Conservation (phyloP, 73 alveolate genomes). For the Paramecium pentaurelia region DNA sequence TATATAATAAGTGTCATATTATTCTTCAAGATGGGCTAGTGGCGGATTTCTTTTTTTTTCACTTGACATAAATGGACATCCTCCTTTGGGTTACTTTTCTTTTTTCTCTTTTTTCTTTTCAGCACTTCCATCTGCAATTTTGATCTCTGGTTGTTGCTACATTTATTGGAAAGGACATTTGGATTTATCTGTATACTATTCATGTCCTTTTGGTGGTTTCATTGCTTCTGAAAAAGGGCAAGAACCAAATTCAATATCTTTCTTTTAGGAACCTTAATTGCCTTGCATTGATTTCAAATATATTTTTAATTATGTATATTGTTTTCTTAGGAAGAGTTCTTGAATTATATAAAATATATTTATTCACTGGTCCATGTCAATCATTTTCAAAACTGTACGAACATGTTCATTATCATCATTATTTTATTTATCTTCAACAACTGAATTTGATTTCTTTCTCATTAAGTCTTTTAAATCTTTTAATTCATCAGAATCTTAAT, state of each 20-base stretch:
- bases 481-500: constrained; percentile 22
- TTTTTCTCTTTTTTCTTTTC: constrained; percentile 55
- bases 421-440: background rate
- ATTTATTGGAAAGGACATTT: constrained; percentile 3
- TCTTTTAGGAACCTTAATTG: background rate
- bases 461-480: background rate
- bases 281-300: constrained; percentile 33
- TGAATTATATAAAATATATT: background rate
- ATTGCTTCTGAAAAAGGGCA: constrained; percentile 35
- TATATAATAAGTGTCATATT: constrained; percentile 40
- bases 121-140: constrained; percentile 50
- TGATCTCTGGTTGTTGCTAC: constrained; percentile 34
- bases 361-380: constrained; percentile 22
- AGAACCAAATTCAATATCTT: constrained; percentile 23
- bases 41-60: constrained; percentile 55
- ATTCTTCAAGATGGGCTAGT: constrained; percentile 41
- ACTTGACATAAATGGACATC: constrained; percentile 63
- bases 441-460: constrained; percentile 22
- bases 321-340: background rate
- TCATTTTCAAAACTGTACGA: background rate
- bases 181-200: background rate
- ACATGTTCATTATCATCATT: constrained; percentile 31
- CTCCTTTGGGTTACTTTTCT: constrained; percentile 61
- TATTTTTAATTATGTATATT: background rate
- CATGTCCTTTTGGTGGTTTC: constrained; percentile 32